phyloP scores from a whole-genome alignment of 2,329 filamentous ascomycete species.

The Fusarium sulawesiense region DNA sequence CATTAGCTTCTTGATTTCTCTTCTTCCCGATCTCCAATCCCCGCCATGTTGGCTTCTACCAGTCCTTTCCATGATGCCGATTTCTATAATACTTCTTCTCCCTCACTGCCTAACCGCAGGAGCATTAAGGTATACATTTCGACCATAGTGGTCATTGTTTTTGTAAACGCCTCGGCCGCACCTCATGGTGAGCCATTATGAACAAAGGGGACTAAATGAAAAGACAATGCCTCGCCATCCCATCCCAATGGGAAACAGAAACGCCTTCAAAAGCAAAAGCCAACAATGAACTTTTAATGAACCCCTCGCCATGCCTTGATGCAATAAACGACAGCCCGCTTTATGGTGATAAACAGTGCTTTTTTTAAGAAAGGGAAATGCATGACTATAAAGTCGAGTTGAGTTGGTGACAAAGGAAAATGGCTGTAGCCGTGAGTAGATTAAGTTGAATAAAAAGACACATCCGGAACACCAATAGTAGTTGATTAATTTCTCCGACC shows the following conservation, averaged over 20 bases:
- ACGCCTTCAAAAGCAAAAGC: conserved; percentile 43
- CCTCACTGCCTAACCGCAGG: conserved; percentile 40
- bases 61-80: conserved; percentile 20
- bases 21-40: conserved; percentile 18
- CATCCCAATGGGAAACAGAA: conserved; percentile 28
- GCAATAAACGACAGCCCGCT: conserved; percentile 38
- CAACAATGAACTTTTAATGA: conserved; percentile 44
- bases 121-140: conserved; percentile 46
- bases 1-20: conserved; percentile 23
- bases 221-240: conserved; percentile 39
- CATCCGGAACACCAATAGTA: not conserved
- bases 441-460: not conserved
- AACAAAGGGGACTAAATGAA: conserved; percentile 33
- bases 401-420: conserved; percentile 39
- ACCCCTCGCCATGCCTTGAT: conserved; percentile 50
- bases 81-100: conserved; percentile 34
- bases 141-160: conserved; percentile 38
- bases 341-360: conserved; percentile 32
- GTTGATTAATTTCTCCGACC: conserved; percentile 44
- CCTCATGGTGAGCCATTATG: conserved; percentile 33
- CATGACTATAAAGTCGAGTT: conserved; percentile 13
- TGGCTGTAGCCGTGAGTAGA: conserved; percentile 8
- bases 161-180: conserved; percentile 41
- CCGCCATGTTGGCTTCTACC: conserved; percentile 26
- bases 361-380: conserved; percentile 36